phyloP scores from a whole-genome alignment of 345 rosid genomes.

The Reutealis trisperma region DNA sequence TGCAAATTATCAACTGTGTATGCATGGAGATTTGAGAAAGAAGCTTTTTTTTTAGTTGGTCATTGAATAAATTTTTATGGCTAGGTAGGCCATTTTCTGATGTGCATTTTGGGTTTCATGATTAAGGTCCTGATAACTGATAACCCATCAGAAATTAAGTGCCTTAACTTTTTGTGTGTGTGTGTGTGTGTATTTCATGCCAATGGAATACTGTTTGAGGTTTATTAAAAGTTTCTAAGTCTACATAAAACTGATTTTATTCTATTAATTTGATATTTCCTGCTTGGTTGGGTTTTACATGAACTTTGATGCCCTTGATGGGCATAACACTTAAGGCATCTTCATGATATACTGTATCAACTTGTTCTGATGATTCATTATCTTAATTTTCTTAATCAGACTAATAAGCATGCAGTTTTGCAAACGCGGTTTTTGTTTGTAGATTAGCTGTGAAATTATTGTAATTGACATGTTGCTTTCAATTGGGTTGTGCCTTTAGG shows the following conservation, averaged over 20 bases:
- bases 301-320: not conserved
- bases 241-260: not conserved
- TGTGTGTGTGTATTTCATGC: too few relatives aligned
- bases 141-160: not conserved
- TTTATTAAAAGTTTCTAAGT: not conserved
- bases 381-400: not conserved
- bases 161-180: not conserved
- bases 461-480: not conserved
- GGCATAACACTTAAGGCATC: not conserved
- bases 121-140: not conserved
- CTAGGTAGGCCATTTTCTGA: not conserved
- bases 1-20: not conserved
- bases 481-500: slow-evolving; percentile 34
- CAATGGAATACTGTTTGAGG: not conserved
- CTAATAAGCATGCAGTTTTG: not conserved
- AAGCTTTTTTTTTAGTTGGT: not conserved
- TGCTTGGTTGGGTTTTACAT: too few relatives aligned
- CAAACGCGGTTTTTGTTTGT: not conserved
- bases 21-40: not conserved
- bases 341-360: not conserved
- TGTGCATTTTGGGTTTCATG: not conserved
- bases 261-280: not conserved
- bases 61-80: not conserved
- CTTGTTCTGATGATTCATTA: not conserved
- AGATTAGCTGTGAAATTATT: slow-evolving; percentile 13